Conservation (phyloP, 208 protist species). For the Blastocrithidia nonstop region DNA sequence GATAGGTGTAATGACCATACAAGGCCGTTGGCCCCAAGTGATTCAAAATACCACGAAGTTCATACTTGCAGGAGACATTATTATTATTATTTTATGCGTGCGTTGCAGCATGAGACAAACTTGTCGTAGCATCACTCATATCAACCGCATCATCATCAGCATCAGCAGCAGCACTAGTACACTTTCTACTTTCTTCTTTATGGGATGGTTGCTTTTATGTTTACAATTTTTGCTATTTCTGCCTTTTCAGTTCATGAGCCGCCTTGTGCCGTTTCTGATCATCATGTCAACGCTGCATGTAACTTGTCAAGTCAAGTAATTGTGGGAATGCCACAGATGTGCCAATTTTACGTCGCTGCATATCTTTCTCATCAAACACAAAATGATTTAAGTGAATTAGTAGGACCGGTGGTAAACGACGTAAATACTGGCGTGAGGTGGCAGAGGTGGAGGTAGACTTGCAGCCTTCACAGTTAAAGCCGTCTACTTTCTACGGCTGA, state of each 20-base stretch:
- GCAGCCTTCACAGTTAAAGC: slow-evolving; percentile 54
- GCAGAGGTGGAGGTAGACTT: slow-evolving; percentile 21
- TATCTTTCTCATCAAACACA: slow-evolving; percentile 42
- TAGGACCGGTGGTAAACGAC: slow-evolving; percentile 54
- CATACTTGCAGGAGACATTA: slow-evolving; percentile 32
- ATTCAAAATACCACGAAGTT: slow-evolving; percentile 56
- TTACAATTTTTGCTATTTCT: too few species aligned
- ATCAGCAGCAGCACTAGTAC: neutral
- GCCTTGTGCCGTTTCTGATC: slow-evolving; percentile 7
- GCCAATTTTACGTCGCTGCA: slow-evolving; percentile 49
- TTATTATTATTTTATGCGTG: neutral
- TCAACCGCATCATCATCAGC: neutral
- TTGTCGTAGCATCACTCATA: neutral
- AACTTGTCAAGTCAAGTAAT: slow-evolving; percentile 37
- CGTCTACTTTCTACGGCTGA: slow-evolving; percentile 47
- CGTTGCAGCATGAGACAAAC: neutral
- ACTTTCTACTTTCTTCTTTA: neutral
- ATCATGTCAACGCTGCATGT: slow-evolving; percentile 36
- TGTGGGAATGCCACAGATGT: slow-evolving; percentile 27
- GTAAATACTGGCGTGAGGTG: slow-evolving; percentile 57
- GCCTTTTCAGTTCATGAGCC: too few species aligned
- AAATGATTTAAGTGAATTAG: slow-evolving; percentile 69
- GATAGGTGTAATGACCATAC: slow-evolving; percentile 73
- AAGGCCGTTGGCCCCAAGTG: slow-evolving; percentile 46
- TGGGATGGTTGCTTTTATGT: neutral